Percentiles rank a stretch among this genome's conserved stretches.
Evolutionary conservation across 805 yeast genomes (phyloP).

Genomic region (Kluyveromyces dobzhanskii): DNA sequence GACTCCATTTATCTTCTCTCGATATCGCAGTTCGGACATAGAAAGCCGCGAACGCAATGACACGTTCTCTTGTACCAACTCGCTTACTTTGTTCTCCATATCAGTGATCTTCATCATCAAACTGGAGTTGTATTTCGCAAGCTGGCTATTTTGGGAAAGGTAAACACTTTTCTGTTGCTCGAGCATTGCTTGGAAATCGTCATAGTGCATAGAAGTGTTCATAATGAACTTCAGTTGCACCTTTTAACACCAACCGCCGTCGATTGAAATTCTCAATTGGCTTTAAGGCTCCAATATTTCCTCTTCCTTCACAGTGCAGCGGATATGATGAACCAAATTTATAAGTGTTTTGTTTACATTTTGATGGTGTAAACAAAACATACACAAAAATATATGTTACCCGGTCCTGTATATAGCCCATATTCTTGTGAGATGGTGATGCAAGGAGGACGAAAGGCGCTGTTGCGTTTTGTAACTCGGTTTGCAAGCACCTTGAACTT

Average conservation of each 20-base stretch:
- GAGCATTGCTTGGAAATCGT: constrained; percentile 22
- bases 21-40: constrained; percentile 22
- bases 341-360: no score
- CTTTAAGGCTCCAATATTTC: no score
- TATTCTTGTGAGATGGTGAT: no score
- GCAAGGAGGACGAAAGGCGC: no score
- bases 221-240: background rate
- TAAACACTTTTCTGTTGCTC: constrained; percentile 21
- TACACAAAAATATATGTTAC: no score
- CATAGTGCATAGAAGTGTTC: constrained; percentile 1
- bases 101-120: constrained; percentile 43
- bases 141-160: constrained; percentile 38
- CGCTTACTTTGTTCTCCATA: constrained; percentile 43
- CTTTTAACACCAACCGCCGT: background rate
- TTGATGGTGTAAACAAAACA: no score
- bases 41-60: constrained; percentile 32
- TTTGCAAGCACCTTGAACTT: no score
- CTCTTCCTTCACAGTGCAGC: no score
- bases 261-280: no score
- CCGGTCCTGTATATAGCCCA: no score
- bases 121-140: constrained; percentile 51
- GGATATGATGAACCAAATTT: no score
- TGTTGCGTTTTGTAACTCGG: no score
- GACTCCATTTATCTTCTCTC: constrained; percentile 32
- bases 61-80: constrained; percentile 43